phyloP scores from a whole-genome alignment of 2,329 filamentous ascomycete genomes.

The Saccharata proteae region DNA sequence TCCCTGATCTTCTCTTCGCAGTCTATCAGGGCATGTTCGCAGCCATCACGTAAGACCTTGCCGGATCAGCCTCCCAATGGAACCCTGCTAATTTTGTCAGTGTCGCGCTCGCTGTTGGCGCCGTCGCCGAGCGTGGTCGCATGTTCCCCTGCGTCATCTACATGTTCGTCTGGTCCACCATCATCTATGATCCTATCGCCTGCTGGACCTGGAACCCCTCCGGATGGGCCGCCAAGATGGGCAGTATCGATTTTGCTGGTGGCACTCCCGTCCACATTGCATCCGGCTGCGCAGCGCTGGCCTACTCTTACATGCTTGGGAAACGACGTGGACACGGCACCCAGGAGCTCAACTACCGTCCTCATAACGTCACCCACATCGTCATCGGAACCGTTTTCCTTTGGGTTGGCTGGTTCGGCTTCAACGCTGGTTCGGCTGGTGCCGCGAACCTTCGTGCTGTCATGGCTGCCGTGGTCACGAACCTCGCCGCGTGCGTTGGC shows the following conservation, averaged over 20 bases:
- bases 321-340: constrained; percentile 76
- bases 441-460: constrained; percentile 72
- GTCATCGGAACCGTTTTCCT: constrained; percentile 88
- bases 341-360: constrained; percentile 79
- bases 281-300: constrained; percentile 70
- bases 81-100: constrained; percentile 26
- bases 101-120: constrained; percentile 72
- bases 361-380: constrained; percentile 86
- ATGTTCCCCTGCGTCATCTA: constrained; percentile 84
- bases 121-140: constrained; percentile 74
- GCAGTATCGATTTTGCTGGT: constrained; percentile 78
- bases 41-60: constrained; percentile 63
- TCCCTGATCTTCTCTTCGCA: constrained; percentile 76
- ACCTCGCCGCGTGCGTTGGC: constrained; percentile 70
- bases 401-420: constrained; percentile 93
- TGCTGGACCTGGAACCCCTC: constrained; percentile 88
- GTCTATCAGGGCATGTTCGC: constrained; percentile 86
- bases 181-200: constrained; percentile 86
- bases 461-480: constrained; percentile 78
- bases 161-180: constrained; percentile 84
- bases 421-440: constrained; percentile 78
- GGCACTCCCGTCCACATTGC: constrained; percentile 85
- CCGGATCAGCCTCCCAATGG: not conserved
- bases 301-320: constrained; percentile 84
- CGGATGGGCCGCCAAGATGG: constrained; percentile 70